Base-by-base conservation (phyloP, 2,329 filamentous ascomycete genomes). In the Clonostachys rhizophaga region DNA sequence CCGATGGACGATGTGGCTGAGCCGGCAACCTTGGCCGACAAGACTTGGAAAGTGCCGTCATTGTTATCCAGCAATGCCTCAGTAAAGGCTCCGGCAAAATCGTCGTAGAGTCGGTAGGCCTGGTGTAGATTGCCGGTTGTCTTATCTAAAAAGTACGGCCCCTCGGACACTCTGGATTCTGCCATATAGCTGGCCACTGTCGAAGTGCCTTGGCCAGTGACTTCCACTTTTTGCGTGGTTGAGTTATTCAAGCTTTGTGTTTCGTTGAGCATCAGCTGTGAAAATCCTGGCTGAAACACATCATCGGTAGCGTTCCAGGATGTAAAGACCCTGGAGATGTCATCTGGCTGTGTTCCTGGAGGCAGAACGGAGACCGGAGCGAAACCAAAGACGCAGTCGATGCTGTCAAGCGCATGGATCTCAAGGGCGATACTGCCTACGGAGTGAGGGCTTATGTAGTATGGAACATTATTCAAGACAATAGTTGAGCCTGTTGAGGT, bases 141-240 rank as follows among this genome's bases (percentile, higher is more conserved):
- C 3, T 52, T 50, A 24, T 68, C 57, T 9, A 68, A 48, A 50
- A 69, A 68, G 53, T 69, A 68, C 0, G 66, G 66, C 0, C 66
- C 66, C 0, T 60, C 60, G 4, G 63, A 58, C 16, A 65, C 51
- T 16, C 47, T 46, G 9, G 45, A 36, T 30, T 50, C 42, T 18
- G 46, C 44, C 36, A 7, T 10, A 39, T 24, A 50, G 48, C 37
- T 59, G 45, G 3, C 52, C 45, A 8, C 59, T 35, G 16, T 39
- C 10, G 17, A 59, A 34, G 7, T 50, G 35, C 10, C 51, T 45
- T 14, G 51, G 50, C 34, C 36, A 4, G 14, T 4, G 16, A 39
- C 14, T 14, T 52, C 41, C 39, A 47, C 42, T 17, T 17, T 14
- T 39, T 39, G 14, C 9, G 36, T 39, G 36, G 11, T 39, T 37